These are phyloP conservation scores for Alternaria arborescens DNA, from an alignment of 2,329 filamentous ascomycete genomes.

Conservation along the genomic window DNA sequence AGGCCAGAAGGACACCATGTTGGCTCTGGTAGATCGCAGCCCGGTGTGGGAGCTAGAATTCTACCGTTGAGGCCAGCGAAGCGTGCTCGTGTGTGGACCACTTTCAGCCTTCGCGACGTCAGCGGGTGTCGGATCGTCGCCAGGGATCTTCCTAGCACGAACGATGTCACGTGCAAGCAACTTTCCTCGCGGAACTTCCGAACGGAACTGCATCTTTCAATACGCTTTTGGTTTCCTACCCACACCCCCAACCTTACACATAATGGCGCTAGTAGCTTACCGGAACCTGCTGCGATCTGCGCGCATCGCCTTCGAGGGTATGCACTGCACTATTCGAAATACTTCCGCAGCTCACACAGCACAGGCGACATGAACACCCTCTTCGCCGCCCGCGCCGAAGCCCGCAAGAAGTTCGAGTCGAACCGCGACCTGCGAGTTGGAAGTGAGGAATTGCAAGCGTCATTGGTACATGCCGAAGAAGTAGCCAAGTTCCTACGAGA, in stretches of 20 bases:
- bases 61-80: constrained; percentile 32
- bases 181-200: constrained; percentile 32
- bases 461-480: constrained; percentile 81
- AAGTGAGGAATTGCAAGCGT: constrained; percentile 67
- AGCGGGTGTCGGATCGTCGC: constrained; percentile 32
- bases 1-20: constrained; percentile 86
- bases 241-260: constrained; percentile 31
- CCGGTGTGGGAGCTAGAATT: constrained; percentile 35
- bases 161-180: constrained; percentile 29
- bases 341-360: constrained; percentile 1
- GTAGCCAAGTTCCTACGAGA: constrained; percentile 80
- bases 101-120: constrained; percentile 27
- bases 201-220: constrained; percentile 5
- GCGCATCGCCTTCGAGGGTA: constrained; percentile 84
- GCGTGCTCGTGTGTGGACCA: constrained; percentile 38
- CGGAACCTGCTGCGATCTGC: constrained; percentile 82
- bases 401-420: constrained; percentile 75
- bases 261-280: constrained; percentile 78
- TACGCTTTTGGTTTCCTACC: background rate
- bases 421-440: constrained; percentile 67
- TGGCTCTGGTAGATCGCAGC: constrained; percentile 35
- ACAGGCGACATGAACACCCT: constrained; percentile 76
- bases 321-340: background rate
- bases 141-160: constrained; percentile 29
- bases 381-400: constrained; percentile 73